These are phyloP conservation scores for Rhinocladiella similis DNA, from an alignment of 2,329 filamentous ascomycete species.

Conservation along the genomic window DNA sequence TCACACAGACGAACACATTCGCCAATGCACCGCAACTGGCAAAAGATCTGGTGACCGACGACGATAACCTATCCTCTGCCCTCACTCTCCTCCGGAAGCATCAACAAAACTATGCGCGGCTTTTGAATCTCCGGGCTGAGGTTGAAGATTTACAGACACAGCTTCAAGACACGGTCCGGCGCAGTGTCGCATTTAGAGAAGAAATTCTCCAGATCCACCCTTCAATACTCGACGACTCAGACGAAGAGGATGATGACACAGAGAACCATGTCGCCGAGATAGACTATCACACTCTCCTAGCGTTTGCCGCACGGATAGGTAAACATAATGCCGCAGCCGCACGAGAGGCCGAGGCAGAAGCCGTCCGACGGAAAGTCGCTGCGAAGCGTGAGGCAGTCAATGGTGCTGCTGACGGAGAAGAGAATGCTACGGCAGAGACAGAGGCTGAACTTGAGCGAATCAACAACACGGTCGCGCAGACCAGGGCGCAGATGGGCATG, in stretches of 20 bases:
- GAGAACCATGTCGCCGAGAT: constrained; percentile 34
- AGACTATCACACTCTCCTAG: constrained; percentile 45
- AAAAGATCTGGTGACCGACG: constrained; percentile 41
- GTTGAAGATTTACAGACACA: constrained; percentile 41
- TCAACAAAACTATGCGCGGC: constrained; percentile 45
- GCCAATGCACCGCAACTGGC: constrained; percentile 44
- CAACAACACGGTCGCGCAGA: constrained; percentile 37
- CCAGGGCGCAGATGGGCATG: constrained; percentile 42
- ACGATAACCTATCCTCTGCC: constrained; percentile 43
- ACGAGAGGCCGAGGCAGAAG: constrained; percentile 40
- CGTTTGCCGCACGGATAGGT: constrained; percentile 49
- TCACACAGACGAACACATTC: constrained; percentile 46
- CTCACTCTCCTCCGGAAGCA: constrained; percentile 44
- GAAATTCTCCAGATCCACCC: constrained; percentile 40
- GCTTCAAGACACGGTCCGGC: constrained; percentile 43
- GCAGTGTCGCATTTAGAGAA: constrained; percentile 41
- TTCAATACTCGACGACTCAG: constrained; percentile 29
- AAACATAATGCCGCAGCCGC: constrained; percentile 48
- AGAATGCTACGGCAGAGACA: constrained; percentile 15
- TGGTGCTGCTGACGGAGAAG: constrained; percentile 1
- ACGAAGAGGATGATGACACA: constrained; percentile 28
- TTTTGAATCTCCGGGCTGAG: constrained; percentile 42
- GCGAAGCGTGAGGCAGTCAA: constrained; percentile 17
- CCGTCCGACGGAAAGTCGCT: constrained; percentile 23
- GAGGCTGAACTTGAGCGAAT: constrained; percentile 27